These are phyloP conservation scores for Populus hybrid DNA, from an alignment of 441 rosid genomes.

Conservation along the genomic window DNA sequence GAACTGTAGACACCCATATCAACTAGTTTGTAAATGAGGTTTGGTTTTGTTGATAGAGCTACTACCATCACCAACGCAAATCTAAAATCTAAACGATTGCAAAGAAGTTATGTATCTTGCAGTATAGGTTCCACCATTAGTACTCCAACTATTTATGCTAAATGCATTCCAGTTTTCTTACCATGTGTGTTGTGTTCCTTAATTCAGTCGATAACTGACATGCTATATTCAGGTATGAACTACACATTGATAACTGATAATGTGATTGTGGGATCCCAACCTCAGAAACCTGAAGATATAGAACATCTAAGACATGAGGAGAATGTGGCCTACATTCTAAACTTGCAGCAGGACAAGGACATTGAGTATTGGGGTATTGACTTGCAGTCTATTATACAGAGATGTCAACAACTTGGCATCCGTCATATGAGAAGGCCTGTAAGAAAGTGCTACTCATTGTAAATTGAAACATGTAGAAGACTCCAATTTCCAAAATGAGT, in stretches of 20 bases:
- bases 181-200: slow-evolving; percentile 2
- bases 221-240: slow-evolving; percentile 71
- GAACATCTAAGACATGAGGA: slow-evolving; percentile 69
- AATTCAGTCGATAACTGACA: slow-evolving; percentile 17
- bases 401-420: slow-evolving; percentile 57
- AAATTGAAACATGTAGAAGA: background rate
- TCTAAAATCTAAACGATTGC: background rate
- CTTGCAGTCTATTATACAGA: slow-evolving; percentile 45
- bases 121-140: background rate
- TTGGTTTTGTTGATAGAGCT: too few relatives aligned
- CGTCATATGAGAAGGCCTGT: slow-evolving; percentile 87
- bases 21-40: background rate
- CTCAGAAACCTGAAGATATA: slow-evolving; percentile 80
- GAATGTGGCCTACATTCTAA: slow-evolving; percentile 82
- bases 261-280: slow-evolving; percentile 88
- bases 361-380: slow-evolving; percentile 79
- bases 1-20: background rate
- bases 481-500: too few relatives aligned
- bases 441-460: slow-evolving; percentile 29
- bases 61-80: too few relatives aligned
- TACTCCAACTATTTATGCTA: background rate
- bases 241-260: slow-evolving; percentile 66
- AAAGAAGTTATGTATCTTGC: background rate
- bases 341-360: slow-evolving; percentile 87
- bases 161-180: background rate